Conservation (phyloP, 495 filamentous ascomycete genomes). For the Neurospora sp. region DNA sequence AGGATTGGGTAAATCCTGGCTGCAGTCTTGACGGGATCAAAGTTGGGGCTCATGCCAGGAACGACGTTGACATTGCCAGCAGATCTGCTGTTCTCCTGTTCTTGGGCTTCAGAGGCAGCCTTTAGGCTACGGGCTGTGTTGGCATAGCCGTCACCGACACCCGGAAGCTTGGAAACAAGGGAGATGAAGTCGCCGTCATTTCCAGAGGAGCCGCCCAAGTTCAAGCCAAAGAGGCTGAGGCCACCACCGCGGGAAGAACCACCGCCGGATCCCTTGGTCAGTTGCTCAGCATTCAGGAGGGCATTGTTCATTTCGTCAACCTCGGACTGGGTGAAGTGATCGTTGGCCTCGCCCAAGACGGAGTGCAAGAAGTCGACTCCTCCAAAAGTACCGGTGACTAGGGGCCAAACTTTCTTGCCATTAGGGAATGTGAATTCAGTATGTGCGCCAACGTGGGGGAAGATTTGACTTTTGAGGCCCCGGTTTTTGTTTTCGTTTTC, state of each 20-base stretch:
- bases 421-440: slow-evolving; percentile 56
- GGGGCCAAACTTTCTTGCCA: slow-evolving; percentile 68
- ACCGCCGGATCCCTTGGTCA: slow-evolving; percentile 5
- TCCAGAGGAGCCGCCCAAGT: slow-evolving; percentile 22
- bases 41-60: slow-evolving; percentile 59
- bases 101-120: slow-evolving; percentile 62
- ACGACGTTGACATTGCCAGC: slow-evolving; percentile 38
- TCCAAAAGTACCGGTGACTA: slow-evolving; percentile 81
- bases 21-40: slow-evolving; percentile 75
- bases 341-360: slow-evolving; percentile 89
- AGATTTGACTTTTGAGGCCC: slow-evolving; percentile 62
- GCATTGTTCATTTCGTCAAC: slow-evolving; percentile 79
- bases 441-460: slow-evolving; percentile 69
- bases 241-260: slow-evolving; percentile 8
- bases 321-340: slow-evolving; percentile 93
- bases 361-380: slow-evolving; percentile 95
- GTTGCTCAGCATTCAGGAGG: slow-evolving; percentile 46
- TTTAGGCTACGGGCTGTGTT: slow-evolving; percentile 68
- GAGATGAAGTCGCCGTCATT: slow-evolving; percentile 46
- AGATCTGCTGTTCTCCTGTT: slow-evolving; percentile 43
- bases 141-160: slow-evolving; percentile 60
- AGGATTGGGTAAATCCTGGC: slow-evolving; percentile 90
- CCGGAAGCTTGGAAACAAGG: slow-evolving; percentile 68
- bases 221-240: slow-evolving; percentile 27
- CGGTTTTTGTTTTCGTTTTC: not conserved